Base-by-base conservation (phyloP, 2,329 filamentous ascomycete species). In the Pseudogymnoascus sp. region DNA sequence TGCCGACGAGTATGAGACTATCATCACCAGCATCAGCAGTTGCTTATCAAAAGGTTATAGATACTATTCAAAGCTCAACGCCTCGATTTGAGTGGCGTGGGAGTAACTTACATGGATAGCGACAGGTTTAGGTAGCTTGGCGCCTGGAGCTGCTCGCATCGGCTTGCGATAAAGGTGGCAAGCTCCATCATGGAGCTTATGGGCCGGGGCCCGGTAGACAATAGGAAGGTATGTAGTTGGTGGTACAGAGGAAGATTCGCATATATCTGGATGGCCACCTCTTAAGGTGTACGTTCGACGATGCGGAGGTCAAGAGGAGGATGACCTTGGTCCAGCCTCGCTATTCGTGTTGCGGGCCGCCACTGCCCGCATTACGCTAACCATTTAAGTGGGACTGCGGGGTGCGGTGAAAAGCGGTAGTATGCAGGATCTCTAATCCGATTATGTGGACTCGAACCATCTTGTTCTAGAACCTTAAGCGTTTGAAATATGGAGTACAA, bases 1-100 rank as follows among this genome's bases (percentile, higher is more conserved):
- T 93, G 63, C 93, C 93, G 69, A 96, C 73, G 65, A 97, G 81
- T 69, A 97, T 91, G 70, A 96, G 76, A 33, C 64, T 65, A 31
- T 18, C 31, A 18, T 25, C n/a, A 59, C 69, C 70, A 59, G 35
- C 59, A 40, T 40, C 21, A 35, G 28, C 5, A 55, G 8, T 33
- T 33, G 28, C 16, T 55, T 9, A 21, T 18, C 5, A 33, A 18
- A 21, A 35, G 28, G 9, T 3, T 5, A 1, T 8, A n/a, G n/a
- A 33, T 33, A 18, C 12, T 1, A 55, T 33, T 33, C 3, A 25
- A 21, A 55, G 9, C 2, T 33, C 9, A 21, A 33, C 33, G 2
- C 1, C 28, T 52, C 25, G 23, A 21, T 33, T 55, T 55, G 28
- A 33, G 49, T 5, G 28, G 28, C 49, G n/a, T 14, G 21, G 28